Conservation (phyloP, 306 rosid species). For the Quercus gilva region DNA sequence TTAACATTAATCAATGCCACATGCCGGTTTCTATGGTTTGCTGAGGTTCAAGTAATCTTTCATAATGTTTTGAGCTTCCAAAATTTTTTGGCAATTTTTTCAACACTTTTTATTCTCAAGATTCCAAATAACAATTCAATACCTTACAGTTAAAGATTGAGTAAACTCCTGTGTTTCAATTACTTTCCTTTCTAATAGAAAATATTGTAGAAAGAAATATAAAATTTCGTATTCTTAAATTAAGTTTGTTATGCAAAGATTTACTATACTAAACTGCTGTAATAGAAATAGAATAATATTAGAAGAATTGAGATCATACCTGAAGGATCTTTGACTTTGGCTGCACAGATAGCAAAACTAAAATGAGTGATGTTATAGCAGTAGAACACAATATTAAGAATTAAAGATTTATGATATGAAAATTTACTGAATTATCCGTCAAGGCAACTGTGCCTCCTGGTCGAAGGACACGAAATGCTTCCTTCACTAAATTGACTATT, state of each 20-base stretch:
- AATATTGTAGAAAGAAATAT: not conserved
- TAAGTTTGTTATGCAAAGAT: not conserved
- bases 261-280: not conserved
- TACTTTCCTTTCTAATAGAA: not conserved
- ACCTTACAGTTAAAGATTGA: no score
- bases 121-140: no score
- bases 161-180: not conserved
- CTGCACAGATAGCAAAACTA: conserved; percentile 39
- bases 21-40: no score
- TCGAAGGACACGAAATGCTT: conserved; percentile 66
- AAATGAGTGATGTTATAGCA: conserved; percentile 25
- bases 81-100: not conserved
- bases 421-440: conserved; percentile 53
- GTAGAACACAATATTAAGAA: not conserved
- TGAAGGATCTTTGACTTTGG: conserved; percentile 58
- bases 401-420: not conserved
- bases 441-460: conserved; percentile 65
- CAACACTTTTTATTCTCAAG: not conserved
- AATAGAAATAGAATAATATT: conserved; percentile 2
- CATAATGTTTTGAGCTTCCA: no score
- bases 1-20: not conserved
- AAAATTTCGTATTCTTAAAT: not conserved
- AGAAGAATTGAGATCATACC: conserved; percentile 36
- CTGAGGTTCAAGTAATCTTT: no score
- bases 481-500: conserved; percentile 41